These are phyloP conservation scores for Huntiella decipiens DNA, from an alignment of 2,329 filamentous ascomycete species.

Conservation along the genomic window DNA sequence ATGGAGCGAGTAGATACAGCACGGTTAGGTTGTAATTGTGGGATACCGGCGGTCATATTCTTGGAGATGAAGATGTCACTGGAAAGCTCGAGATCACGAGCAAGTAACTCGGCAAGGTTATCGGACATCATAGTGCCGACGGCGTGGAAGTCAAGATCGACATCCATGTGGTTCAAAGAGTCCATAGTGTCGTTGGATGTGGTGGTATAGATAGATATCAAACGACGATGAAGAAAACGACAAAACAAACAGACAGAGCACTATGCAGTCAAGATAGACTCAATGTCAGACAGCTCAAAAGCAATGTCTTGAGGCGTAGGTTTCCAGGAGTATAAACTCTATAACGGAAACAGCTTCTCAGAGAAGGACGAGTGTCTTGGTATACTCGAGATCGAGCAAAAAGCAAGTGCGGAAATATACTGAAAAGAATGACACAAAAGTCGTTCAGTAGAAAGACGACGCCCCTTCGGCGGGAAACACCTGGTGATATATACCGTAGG, in stretches of 20 bases:
- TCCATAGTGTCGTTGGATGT: neutral
- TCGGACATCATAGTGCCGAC: conserved; percentile 18
- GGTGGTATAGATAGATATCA: neutral
- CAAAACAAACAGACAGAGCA: neutral
- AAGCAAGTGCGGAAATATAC: too few relatives aligned
- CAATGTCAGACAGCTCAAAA: neutral
- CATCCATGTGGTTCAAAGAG: neutral
- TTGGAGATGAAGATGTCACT: conserved; percentile 28
- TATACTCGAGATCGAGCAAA: too few relatives aligned
- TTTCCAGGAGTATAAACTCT: too few relatives aligned
- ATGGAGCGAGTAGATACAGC: neutral
- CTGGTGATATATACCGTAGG: too few relatives aligned
- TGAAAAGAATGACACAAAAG: too few relatives aligned
- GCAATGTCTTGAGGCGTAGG: too few relatives aligned
- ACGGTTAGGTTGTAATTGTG: conserved; percentile 14
- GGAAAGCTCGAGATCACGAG: conserved; percentile 31
- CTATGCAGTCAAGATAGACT: neutral
- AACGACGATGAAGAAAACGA: neutral
- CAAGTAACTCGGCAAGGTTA: conserved; percentile 38
- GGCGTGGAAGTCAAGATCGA: conserved; percentile 4
- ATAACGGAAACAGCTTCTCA: too few relatives aligned
- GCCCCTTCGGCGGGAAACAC: too few relatives aligned
- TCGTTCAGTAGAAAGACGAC: too few relatives aligned
- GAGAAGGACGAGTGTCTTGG: too few relatives aligned
- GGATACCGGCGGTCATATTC: conserved; percentile 33